Evolutionary conservation across 83 land plant genomes (phyloP).

Genomic region (Larix sibirica): DNA sequence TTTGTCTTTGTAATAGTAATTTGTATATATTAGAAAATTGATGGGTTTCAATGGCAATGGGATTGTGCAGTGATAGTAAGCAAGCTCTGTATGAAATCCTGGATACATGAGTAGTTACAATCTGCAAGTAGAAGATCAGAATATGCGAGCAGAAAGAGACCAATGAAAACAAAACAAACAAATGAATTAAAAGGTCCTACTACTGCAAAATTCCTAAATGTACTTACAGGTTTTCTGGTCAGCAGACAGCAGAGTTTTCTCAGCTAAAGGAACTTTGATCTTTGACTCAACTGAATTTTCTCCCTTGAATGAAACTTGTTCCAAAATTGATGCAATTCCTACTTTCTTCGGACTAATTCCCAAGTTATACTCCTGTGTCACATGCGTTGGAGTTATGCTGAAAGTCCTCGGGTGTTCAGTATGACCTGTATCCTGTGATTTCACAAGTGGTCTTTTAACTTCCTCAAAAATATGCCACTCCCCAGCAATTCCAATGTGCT

Average conservation of each 20-base stretch:
- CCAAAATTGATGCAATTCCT: background rate
- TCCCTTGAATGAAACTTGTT: background rate
- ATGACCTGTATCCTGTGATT: background rate
- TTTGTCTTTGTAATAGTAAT: background rate
- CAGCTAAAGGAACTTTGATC: background rate
- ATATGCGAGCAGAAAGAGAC: background rate
- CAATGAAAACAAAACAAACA: background rate
- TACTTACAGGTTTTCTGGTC: background rate
- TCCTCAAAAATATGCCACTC: background rate
- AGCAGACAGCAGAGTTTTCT: background rate
- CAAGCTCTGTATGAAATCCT: background rate
- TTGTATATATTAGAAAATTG: background rate
- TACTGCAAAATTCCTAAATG: background rate
- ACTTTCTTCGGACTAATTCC: constrained; percentile 1
- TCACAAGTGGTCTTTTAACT: background rate
- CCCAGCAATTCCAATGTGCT: background rate
- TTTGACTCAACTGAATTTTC: background rate
- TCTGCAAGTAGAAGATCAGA: background rate
- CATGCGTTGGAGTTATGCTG: background rate
- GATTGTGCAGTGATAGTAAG: background rate
- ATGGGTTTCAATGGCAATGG: background rate
- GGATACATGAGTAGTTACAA: background rate
- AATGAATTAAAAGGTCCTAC: too few species aligned
- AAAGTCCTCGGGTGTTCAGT: background rate
- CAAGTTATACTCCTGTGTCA: background rate